These are phyloP conservation scores for Berkeleyomyces rouxiae DNA, from an alignment of 2,329 filamentous ascomycete species.

Conservation along the genomic window DNA sequence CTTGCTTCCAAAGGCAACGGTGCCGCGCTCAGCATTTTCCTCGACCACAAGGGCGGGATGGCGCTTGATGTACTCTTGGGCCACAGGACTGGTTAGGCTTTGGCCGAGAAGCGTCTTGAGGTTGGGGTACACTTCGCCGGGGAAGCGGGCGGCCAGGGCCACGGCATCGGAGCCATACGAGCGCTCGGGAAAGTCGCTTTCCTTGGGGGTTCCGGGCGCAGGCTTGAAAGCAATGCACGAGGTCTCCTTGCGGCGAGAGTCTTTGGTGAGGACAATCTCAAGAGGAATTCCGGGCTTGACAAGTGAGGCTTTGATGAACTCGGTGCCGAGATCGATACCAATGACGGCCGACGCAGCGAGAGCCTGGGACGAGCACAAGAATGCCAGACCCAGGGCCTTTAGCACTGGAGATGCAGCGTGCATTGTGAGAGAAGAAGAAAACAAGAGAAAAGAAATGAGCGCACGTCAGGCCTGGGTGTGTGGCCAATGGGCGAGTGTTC, in stretches of 20 bases:
- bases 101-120: slow-evolving; percentile 82
- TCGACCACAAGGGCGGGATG: slow-evolving; percentile 57
- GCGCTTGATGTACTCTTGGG: slow-evolving; percentile 53
- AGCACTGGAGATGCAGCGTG: slow-evolving; percentile 6
- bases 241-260: slow-evolving; percentile 88
- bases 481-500: slow-evolving; percentile 11
- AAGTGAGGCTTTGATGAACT: slow-evolving; percentile 89
- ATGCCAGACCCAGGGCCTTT: slow-evolving; percentile 17
- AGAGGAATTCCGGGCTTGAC: slow-evolving; percentile 95
- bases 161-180: slow-evolving; percentile 85
- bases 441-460: not conserved
- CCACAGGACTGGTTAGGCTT: slow-evolving; percentile 39
- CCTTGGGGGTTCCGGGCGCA: slow-evolving; percentile 45
- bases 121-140: slow-evolving; percentile 87
- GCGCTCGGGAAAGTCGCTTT: slow-evolving; percentile 64
- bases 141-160: slow-evolving; percentile 72
- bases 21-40: slow-evolving; percentile 39
- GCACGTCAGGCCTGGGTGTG: not conserved
- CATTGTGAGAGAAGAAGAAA: slow-evolving; percentile 21
- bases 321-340: slow-evolving; percentile 85
- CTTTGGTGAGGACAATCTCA: slow-evolving; percentile 94
- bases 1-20: slow-evolving; percentile 67
- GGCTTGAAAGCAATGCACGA: slow-evolving; percentile 91
- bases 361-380: slow-evolving; percentile 31
- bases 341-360: slow-evolving; percentile 56